Evolutionary conservation across 257 asterid genomes (phyloP).

Genomic region (Capsicum rhomboideum): DNA sequence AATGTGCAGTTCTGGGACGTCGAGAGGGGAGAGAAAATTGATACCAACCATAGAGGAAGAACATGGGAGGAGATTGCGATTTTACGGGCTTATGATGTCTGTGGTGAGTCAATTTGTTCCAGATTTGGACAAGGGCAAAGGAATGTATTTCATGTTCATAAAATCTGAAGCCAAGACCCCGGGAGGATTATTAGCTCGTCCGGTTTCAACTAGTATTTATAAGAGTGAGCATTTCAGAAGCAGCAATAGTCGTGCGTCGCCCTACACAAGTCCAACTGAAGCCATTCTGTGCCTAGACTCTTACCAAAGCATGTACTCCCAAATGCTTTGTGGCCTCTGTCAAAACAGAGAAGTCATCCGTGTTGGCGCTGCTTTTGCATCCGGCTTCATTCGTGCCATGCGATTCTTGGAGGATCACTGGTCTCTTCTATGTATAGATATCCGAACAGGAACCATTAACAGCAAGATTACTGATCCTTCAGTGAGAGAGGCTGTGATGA

Average conservation of each 20-base stretch:
- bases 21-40: neutral
- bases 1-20: neutral
- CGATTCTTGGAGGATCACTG: neutral
- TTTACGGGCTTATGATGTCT: neutral
- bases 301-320: neutral
- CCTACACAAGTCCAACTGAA: neutral
- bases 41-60: neutral
- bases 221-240: neutral
- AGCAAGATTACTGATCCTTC: neutral
- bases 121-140: neutral
- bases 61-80: neutral
- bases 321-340: neutral
- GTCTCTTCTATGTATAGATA: neutral
- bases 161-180: neutral
- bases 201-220: neutral
- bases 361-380: neutral
- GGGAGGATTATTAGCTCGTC: neutral
- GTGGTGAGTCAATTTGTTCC: constrained; percentile 1
- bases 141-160: neutral
- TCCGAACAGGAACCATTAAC: neutral
- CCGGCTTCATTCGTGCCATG: neutral
- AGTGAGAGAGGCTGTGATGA: neutral
- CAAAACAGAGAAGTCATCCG: neutral
- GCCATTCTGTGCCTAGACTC: neutral
- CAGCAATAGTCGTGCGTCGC: neutral